These are phyloP conservation scores for Lactarius hatsudake DNA, from an alignment of 768 basidiomycete species.

Conservation along the genomic window DNA sequence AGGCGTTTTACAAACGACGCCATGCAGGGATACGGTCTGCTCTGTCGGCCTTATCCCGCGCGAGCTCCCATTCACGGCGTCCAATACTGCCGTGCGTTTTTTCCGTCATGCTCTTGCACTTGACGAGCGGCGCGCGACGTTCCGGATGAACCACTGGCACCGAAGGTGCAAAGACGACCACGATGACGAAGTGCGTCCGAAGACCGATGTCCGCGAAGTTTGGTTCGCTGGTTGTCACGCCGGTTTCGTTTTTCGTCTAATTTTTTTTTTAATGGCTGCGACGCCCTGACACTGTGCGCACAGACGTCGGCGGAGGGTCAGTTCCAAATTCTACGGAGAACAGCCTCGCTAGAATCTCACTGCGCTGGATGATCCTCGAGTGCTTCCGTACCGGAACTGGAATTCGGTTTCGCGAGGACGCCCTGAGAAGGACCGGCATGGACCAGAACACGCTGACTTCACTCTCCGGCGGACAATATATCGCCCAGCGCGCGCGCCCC, in stretches of 20 bases:
- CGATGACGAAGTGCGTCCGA: slow-evolving; percentile 35
- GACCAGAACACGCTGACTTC: neutral
- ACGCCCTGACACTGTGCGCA: neutral
- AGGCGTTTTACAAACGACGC: neutral
- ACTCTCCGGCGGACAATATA: neutral
- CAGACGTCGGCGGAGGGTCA: slow-evolving; percentile 78
- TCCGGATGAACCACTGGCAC: slow-evolving; percentile 38
- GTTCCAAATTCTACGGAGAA: slow-evolving; percentile 54
- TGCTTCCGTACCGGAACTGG: slow-evolving; percentile 46
- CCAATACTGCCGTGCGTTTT: slow-evolving; percentile 55
- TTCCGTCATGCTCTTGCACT: slow-evolving; percentile 73
- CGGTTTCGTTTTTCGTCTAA: slow-evolving; percentile 41
- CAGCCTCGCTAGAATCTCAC: slow-evolving; percentile 63
- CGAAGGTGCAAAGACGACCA: slow-evolving; percentile 36
- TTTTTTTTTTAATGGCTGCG: neutral
- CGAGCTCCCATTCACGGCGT: slow-evolving; percentile 61
- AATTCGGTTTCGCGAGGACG: slow-evolving; percentile 36
- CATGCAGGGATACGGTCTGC: slow-evolving; percentile 63
- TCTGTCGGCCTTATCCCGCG: slow-evolving; percentile 70
- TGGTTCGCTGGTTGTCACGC: slow-evolving; percentile 79
- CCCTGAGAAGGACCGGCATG: neutral
- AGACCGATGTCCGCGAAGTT: slow-evolving; percentile 69
- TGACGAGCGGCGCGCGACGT: slow-evolving; percentile 64
- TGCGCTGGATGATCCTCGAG: slow-evolving; percentile 59
- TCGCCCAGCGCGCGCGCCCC: neutral